These are phyloP conservation scores for Brassica nigra DNA, from an alignment of 345 rosid genomes.

Conservation along the genomic window DNA sequence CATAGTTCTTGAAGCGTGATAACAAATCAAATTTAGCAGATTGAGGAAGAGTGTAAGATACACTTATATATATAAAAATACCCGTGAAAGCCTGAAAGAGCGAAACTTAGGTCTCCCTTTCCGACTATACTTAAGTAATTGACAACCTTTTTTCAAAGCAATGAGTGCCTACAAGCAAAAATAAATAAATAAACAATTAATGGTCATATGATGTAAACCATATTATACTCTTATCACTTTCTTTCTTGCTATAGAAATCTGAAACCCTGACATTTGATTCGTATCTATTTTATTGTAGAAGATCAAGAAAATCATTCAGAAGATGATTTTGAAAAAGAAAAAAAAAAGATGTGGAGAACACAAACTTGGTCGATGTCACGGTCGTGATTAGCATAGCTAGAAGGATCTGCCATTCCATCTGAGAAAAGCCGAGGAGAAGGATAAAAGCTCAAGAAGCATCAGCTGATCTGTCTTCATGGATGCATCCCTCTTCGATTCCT, in stretches of 20 bases:
- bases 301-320: slow-evolving; percentile 10
- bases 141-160: slow-evolving; percentile 81
- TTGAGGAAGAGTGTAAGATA: background rate
- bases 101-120: slow-evolving; percentile 96
- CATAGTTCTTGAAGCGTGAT: background rate
- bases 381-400: slow-evolving; percentile 68
- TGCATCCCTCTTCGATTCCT: slow-evolving; percentile 59
- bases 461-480: slow-evolving; percentile 83
- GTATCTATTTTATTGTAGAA: background rate
- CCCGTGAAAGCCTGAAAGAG: slow-evolving; percentile 67
- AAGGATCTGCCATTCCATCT: slow-evolving; percentile 99
- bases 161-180: slow-evolving; percentile 64
- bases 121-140: slow-evolving; percentile 86
- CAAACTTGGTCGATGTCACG: slow-evolving; percentile 85
- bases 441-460: slow-evolving; percentile 57
- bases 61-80: slow-evolving; percentile 36
- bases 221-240: background rate
- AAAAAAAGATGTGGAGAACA: slow-evolving; percentile 2
- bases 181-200: background rate
- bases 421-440: slow-evolving; percentile 48
- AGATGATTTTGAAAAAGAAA: background rate
- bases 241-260: slow-evolving; percentile 6
- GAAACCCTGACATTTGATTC: background rate
- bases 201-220: background rate
- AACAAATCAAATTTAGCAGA: background rate